phyloP scores from a whole-genome alignment of 2,329 filamentous ascomycete genomes.

The Drechslerella coelobrocha region DNA sequence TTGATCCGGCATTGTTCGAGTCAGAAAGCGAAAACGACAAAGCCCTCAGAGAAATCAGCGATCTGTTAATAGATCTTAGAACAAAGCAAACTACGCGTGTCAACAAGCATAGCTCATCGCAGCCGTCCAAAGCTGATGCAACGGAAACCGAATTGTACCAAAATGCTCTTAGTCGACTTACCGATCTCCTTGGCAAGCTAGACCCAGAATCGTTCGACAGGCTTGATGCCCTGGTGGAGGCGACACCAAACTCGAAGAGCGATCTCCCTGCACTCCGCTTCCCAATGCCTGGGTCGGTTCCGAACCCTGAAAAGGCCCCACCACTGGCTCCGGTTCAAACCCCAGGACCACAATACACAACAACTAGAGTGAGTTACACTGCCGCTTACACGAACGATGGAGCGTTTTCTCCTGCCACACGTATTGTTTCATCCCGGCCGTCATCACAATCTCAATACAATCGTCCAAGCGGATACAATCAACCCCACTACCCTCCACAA shows the following conservation, averaged over 20 bases:
- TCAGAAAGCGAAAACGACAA: slow-evolving; percentile 31
- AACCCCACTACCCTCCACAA: slow-evolving; percentile 23
- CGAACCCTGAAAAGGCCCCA: slow-evolving; percentile 31
- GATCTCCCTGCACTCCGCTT: not conserved
- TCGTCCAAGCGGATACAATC: slow-evolving; percentile 31
- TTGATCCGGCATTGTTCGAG: slow-evolving; percentile 41
- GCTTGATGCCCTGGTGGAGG: slow-evolving; percentile 15
- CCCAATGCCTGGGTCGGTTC: slow-evolving; percentile 16
- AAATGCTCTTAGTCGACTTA: not conserved
- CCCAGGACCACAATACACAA: slow-evolving; percentile 28
- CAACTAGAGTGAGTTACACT: slow-evolving; percentile 31
- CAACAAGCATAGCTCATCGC: slow-evolving; percentile 11
- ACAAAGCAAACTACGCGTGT: slow-evolving; percentile 22
- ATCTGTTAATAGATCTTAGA: slow-evolving; percentile 9
- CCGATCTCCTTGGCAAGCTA: slow-evolving; percentile 20
- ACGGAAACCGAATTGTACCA: slow-evolving; percentile 11
- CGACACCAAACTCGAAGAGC: not conserved
- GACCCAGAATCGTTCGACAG: slow-evolving; percentile 19
- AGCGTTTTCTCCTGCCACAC: slow-evolving; percentile 26
- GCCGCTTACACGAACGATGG: slow-evolving; percentile 15
- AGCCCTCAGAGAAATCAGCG: slow-evolving; percentile 33
- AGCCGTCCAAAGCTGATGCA: slow-evolving; percentile 20
- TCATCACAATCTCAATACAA: slow-evolving; percentile 39
- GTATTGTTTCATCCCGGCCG: slow-evolving; percentile 28
- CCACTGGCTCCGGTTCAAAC: slow-evolving; percentile 14